These are phyloP conservation scores for Metschnikowia drakensbergensis DNA, from an alignment of 805 yeast genomes.

Conservation along the genomic window DNA sequence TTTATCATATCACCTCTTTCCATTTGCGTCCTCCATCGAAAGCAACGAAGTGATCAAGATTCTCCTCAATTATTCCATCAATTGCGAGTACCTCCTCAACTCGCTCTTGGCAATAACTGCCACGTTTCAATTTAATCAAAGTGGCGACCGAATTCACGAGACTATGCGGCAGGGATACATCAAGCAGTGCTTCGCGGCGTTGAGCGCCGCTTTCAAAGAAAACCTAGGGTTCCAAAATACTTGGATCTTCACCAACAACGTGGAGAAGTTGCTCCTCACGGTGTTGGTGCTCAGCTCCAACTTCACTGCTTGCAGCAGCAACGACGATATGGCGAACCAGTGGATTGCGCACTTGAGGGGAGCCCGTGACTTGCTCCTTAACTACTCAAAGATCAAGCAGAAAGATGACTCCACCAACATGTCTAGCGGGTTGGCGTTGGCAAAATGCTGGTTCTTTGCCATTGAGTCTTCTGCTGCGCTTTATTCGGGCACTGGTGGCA, in stretches of 20 bases:
- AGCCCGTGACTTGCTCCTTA: slow-evolving; percentile 24
- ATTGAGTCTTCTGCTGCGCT: slow-evolving; percentile 23
- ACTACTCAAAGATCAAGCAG: slow-evolving; percentile 15
- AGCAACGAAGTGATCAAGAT: slow-evolving; percentile 31
- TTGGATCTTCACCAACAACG: slow-evolving; percentile 15
- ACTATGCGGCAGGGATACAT: slow-evolving; percentile 19
- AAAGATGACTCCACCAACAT: slow-evolving; percentile 8
- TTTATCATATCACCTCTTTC: slow-evolving; percentile 33
- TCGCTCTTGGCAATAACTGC: slow-evolving; percentile 25
- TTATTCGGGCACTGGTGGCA: slow-evolving; percentile 17
- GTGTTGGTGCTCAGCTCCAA: slow-evolving; percentile 23
- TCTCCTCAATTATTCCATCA: slow-evolving; percentile 20
- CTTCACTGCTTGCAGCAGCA: slow-evolving; percentile 22
- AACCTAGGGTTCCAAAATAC: slow-evolving; percentile 11
- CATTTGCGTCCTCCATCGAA: slow-evolving; percentile 35
- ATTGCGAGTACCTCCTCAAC: slow-evolving; percentile 22
- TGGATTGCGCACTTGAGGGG: slow-evolving; percentile 27
- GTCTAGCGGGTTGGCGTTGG: slow-evolving; percentile 23
- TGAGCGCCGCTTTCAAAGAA: slow-evolving; percentile 21
- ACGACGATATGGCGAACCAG: slow-evolving; percentile 11
- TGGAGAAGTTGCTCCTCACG: slow-evolving; percentile 25
- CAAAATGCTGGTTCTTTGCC: slow-evolving; percentile 28
- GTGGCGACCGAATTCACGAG: slow-evolving; percentile 21
- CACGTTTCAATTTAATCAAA: slow-evolving; percentile 25
- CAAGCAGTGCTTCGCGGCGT: slow-evolving; percentile 19